phyloP scores from a whole-genome alignment of 2,329 filamentous ascomycete species.

The Diaporthe australafricana region DNA sequence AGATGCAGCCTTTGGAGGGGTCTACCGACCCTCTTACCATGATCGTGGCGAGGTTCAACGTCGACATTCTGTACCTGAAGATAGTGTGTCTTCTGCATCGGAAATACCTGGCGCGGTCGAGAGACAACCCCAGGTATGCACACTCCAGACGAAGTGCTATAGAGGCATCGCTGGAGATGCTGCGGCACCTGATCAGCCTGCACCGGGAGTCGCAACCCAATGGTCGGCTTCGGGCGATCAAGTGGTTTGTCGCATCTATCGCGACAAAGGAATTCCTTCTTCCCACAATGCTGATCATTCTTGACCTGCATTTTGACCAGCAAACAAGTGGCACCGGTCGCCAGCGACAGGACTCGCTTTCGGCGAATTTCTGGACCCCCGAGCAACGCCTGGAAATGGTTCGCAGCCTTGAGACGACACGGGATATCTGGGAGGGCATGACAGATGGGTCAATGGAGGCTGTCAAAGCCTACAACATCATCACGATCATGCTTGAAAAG shows the following conservation, averaged over 20 bases:
- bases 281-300: constrained; percentile 84
- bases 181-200: constrained; percentile 81
- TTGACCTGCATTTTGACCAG: constrained; percentile 83
- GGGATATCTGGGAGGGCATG: constrained; percentile 83
- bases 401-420: constrained; percentile 75
- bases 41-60: constrained; percentile 85
- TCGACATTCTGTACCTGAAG: constrained; percentile 90
- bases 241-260: constrained; percentile 83
- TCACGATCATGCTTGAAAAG: constrained; percentile 88
- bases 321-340: constrained; percentile 55
- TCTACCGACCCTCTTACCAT: constrained; percentile 84
- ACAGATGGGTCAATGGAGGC: constrained; percentile 87
- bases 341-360: constrained; percentile 53
- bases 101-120: constrained; percentile 83
- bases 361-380: constrained; percentile 66
- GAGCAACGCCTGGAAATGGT: constrained; percentile 81
- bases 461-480: constrained; percentile 83
- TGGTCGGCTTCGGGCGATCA: constrained; percentile 78
- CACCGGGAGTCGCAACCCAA: constrained; percentile 79
- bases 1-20: constrained; percentile 79
- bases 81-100: constrained; percentile 90
- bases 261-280: constrained; percentile 88
- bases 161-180: constrained; percentile 84
- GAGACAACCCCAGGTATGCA: constrained; percentile 82
- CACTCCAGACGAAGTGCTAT: constrained; percentile 88